Evolutionary conservation across 2,329 filamentous ascomycete species (phyloP).

Genomic region (Bertia moriformis): DNA sequence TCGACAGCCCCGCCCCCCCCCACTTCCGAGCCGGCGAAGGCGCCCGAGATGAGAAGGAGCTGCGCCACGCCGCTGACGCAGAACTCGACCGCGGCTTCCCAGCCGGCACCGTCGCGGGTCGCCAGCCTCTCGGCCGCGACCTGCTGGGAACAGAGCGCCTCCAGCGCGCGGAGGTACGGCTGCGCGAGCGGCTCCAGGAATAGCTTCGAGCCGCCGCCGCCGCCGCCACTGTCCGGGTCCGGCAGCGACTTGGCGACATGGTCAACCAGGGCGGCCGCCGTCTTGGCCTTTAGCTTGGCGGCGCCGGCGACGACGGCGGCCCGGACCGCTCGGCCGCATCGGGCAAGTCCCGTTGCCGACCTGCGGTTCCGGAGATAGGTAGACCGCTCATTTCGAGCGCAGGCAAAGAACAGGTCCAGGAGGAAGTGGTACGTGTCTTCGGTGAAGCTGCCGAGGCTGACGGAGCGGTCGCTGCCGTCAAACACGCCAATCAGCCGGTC

Average conservation of each 20-base stretch:
- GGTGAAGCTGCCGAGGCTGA: not conserved
- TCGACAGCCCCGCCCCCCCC: slow-evolving; percentile 7
- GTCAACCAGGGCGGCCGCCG: slow-evolving; percentile 63
- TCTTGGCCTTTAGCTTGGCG: slow-evolving; percentile 57
- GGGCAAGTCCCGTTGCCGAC: slow-evolving; percentile 43
- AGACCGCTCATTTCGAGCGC: slow-evolving; percentile 52
- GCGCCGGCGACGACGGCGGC: slow-evolving; percentile 57
- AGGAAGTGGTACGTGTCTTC: slow-evolving; percentile 59
- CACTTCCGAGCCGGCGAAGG: too few species aligned
- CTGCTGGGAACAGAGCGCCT: slow-evolving; percentile 53
- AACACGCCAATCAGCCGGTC: not conserved
- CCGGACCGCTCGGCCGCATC: slow-evolving; percentile 59
- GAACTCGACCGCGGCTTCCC: slow-evolving; percentile 58
- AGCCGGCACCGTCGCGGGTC: slow-evolving; percentile 37
- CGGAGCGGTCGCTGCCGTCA: not conserved
- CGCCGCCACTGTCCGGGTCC: slow-evolving; percentile 38
- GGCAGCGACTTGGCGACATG: slow-evolving; percentile 68
- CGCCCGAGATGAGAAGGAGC: slow-evolving; percentile 19
- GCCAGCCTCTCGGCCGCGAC: slow-evolving; percentile 71
- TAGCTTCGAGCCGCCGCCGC: too few species aligned
- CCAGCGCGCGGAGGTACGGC: slow-evolving; percentile 67
- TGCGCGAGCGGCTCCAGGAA: slow-evolving; percentile 57
- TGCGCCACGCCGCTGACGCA: slow-evolving; percentile 47
- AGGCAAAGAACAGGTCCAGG: slow-evolving; percentile 67
- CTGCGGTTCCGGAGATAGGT: slow-evolving; percentile 34